Evolutionary conservation across 176 grass and related monocot species (phyloP).

Genomic region (Tillandsia fasciculata): DNA sequence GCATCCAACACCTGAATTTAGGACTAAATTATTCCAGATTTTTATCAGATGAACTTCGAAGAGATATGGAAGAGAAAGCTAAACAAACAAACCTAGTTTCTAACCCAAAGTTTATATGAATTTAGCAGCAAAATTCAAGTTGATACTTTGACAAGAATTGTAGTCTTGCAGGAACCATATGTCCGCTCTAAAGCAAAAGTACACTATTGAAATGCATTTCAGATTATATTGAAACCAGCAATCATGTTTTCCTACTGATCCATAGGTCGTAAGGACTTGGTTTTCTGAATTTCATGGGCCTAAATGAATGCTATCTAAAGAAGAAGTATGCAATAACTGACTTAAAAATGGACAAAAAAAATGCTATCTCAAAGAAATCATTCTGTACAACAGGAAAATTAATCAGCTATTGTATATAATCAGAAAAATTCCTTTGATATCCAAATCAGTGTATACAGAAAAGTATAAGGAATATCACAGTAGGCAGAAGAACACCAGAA

Average conservation of each 20-base stretch:
- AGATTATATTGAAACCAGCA: neutral
- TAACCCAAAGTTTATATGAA: neutral
- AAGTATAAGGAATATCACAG: no score
- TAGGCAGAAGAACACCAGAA: no score
- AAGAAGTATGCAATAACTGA: neutral
- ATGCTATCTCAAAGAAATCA: neutral
- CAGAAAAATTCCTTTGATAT: no score
- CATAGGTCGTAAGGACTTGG: neutral
- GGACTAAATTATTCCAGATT: constrained; percentile 20
- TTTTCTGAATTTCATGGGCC: neutral
- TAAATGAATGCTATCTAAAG: neutral
- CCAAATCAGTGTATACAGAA: no score
- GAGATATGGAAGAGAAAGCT: neutral
- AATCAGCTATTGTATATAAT: neutral
- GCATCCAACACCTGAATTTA: constrained; percentile 69
- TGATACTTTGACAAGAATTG: neutral
- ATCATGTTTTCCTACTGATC: neutral
- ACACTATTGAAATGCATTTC: neutral
- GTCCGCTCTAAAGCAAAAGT: constrained; percentile 5
- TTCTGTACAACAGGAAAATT: neutral
- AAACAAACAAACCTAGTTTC: neutral
- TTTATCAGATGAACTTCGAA: neutral
- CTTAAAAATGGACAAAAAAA: neutral
- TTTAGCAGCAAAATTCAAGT: neutral
- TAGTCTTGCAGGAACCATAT: neutral